Base-by-base conservation (phyloP, 225 moss, liverwort and hornwort genomes). In the Asterella californica region DNA sequence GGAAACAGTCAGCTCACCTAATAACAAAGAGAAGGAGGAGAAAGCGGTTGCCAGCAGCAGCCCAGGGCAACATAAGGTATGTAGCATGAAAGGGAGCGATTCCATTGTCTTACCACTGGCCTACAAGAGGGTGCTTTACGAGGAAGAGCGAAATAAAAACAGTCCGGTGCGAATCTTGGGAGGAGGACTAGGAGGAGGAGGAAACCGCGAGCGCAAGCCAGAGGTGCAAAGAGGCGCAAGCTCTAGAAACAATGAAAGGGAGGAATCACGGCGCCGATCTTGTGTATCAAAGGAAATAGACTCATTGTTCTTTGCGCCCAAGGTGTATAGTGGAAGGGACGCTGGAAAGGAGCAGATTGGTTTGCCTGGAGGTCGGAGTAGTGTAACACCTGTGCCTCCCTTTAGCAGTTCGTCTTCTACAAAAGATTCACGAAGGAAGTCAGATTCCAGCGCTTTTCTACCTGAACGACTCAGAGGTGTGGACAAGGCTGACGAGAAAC, bases 71-170 rank as follows among this genome's bases (percentile, higher is more conserved):
- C 67, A 79, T 71, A 70, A 72, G 77, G 71, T 37, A 88, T 83
- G 91, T 80, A 81, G 78, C 74, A 88, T 90, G 88, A 84, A 87
- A 87, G 87, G 88, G 74, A 88, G 86, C 55, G 78, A 90, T 78
- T 90, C 90, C 77, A 84, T 81, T 81, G 75, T 81, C 46, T 82
- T 86, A 79, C 87, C 91, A 24, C 21, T 79, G 67, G 76, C 76
- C 15, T 85, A 80, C 63, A 87, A 82, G 72, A 78, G 88, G 46
- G 45, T 83, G 59, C 30, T 73, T 7, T 65, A 77, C 55, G 81
- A 81, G 9, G 85, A 84, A 77, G 82, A 85, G 50, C 79, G 52
- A 55, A 82, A 74, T 11, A 81, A 72, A 79, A 76, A 45, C 60
- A 87, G 79, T 22, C 83, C 79, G 1, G 84, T 80, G 69, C 83